phyloP scores from a whole-genome alignment of 1,139 yeast genomes.

The Pneumocystis canis region DNA sequence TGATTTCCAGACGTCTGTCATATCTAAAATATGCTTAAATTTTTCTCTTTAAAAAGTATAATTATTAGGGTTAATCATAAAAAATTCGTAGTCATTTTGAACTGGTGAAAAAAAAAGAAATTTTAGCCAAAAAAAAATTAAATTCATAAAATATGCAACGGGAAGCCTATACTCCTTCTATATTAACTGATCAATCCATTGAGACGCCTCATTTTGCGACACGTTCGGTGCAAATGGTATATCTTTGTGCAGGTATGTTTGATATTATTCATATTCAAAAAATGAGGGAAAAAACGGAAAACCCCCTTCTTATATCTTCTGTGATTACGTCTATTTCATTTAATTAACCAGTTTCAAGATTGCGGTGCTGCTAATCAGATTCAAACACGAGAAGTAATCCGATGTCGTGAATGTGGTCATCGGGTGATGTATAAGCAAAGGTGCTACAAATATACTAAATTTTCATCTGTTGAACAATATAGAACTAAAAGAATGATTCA shows the following conservation, averaged over 20 bases:
- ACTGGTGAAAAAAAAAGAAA: neutral
- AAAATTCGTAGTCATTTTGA: neutral
- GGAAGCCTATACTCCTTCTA: neutral
- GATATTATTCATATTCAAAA: neutral
- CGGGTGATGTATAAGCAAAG: slow-evolving; percentile 93
- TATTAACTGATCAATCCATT: neutral
- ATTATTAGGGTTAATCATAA: neutral
- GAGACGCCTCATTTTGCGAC: neutral
- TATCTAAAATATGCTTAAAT: neutral
- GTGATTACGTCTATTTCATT: slow-evolving; percentile 32
- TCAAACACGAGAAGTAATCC: slow-evolving; percentile 87
- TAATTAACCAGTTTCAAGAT: slow-evolving; percentile 74
- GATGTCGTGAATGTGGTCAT: slow-evolving; percentile 98
- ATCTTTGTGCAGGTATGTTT: neutral
- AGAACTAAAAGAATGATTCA: neutral
- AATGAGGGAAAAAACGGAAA: neutral
- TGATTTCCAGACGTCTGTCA: slow-evolving; percentile 1
- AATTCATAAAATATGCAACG: neutral
- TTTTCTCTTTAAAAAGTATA: neutral
- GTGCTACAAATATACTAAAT: slow-evolving; percentile 12
- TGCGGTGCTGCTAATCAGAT: slow-evolving; percentile 83
- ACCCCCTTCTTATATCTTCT: neutral
- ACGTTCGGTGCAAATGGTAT: neutral
- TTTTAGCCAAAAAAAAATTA: neutral
- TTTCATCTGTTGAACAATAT: neutral